Evolutionary conservation across 305 asterid genomes (phyloP).

Genomic region (Solanum hybrid): DNA sequence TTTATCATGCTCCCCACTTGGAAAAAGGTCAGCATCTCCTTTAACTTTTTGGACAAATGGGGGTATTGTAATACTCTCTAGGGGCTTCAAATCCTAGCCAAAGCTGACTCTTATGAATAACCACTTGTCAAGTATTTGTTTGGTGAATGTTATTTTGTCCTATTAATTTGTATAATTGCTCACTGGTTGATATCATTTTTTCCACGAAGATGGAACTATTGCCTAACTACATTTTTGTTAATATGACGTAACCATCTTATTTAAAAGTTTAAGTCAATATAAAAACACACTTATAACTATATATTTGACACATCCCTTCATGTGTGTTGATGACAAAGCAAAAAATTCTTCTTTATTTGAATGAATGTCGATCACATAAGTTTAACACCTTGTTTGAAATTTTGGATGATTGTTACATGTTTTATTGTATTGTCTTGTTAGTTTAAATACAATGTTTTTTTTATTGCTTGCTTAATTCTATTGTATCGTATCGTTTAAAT

Average conservation of each 20-base stretch:
- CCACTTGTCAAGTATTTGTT: not conserved
- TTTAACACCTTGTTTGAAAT: not conserved
- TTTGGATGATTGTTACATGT: not conserved
- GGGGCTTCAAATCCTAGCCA: not conserved
- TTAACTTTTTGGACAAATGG: not conserved
- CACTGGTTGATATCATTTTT: not conserved
- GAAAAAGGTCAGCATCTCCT: slow-evolving; percentile 3
- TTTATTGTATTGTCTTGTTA: not conserved
- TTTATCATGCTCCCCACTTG: not conserved
- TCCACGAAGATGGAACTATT: not conserved
- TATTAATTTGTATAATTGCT: not conserved
- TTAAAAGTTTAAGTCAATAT: not conserved
- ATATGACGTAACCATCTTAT: rapidly evolving
- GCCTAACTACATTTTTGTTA: not conserved
- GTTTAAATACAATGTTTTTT: not conserved
- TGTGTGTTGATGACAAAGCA: not conserved
- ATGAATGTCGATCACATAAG: not conserved
- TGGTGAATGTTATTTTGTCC: not conserved
- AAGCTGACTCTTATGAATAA: not conserved
- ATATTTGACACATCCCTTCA: not conserved
- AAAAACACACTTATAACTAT: not conserved
- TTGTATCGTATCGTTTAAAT: no score
- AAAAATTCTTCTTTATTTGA: not conserved
- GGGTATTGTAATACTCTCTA: not conserved
- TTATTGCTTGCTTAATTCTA: no score